These are phyloP conservation scores for Xylaria cubensis DNA, from an alignment of 495 filamentous ascomycete species.

Conservation along the genomic window DNA sequence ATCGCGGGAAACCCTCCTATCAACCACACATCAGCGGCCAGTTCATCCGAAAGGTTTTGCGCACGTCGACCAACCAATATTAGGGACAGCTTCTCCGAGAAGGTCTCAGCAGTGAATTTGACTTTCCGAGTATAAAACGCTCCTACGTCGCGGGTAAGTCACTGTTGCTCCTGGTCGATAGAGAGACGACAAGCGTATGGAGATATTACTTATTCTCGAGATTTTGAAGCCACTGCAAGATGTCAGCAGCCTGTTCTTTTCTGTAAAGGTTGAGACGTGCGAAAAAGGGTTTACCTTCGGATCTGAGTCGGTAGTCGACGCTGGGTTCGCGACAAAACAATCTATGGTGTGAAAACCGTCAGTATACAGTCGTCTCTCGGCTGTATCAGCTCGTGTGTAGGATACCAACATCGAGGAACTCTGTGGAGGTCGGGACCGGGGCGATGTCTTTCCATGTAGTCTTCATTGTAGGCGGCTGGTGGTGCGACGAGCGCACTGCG, in stretches of 20 bases:
- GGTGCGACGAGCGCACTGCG: constrained; percentile 27
- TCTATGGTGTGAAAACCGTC: constrained; percentile 41
- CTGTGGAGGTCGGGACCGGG: constrained; percentile 90
- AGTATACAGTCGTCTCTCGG: not conserved
- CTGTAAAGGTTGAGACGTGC: not conserved
- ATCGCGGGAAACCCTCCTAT: constrained; percentile 87
- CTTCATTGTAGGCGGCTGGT: constrained; percentile 47
- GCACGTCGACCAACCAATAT: constrained; percentile 18
- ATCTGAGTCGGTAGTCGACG: constrained; percentile 95
- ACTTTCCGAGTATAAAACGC: constrained; percentile 97
- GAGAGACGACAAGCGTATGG: constrained; percentile 6
- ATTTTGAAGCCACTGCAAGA: constrained; percentile 81
- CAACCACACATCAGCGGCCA: constrained; percentile 61
- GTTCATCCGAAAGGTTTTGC: not conserved
- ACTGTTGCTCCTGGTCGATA: not conserved
- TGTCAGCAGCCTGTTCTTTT: not conserved
- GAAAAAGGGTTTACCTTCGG: constrained; percentile 45
- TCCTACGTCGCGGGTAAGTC: constrained; percentile 35
- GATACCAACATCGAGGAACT: constrained; percentile 75
- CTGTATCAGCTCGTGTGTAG: not conserved
- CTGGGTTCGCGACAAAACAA: constrained; percentile 94
- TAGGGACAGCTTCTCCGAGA: constrained; percentile 81
- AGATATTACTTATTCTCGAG: constrained; percentile 69
- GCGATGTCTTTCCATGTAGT: constrained; percentile 72
- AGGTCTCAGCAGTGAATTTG: constrained; percentile 98